Evolutionary conservation across 192 early-diverging fungal species (phyloP).

Genomic region (Coemansia sp.): DNA sequence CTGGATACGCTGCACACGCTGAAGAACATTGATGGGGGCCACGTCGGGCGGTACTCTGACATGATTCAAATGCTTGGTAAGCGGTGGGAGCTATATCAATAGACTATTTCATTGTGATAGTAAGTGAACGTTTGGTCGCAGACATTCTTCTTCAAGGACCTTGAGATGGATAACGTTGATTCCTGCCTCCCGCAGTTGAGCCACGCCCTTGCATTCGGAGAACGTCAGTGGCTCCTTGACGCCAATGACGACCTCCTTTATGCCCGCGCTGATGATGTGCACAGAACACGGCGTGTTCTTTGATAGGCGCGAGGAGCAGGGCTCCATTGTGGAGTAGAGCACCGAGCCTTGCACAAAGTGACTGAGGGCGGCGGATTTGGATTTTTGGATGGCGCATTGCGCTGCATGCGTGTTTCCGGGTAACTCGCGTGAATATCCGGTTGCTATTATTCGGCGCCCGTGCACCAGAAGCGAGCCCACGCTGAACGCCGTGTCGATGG

Average conservation of each 20-base stretch:
- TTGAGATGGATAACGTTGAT: slow-evolving; percentile 75
- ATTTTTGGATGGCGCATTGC: slow-evolving; percentile 81
- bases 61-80: slow-evolving; percentile 16
- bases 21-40: slow-evolving; percentile 28
- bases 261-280: slow-evolving; percentile 61
- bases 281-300: slow-evolving; percentile 78
- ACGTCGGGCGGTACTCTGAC: slow-evolving; percentile 32
- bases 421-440: slow-evolving; percentile 90
- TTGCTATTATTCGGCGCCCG: slow-evolving; percentile 63
- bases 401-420: slow-evolving; percentile 98
- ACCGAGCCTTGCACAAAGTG: slow-evolving; percentile 53
- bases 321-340: slow-evolving; percentile 99
- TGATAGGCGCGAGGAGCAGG: slow-evolving; percentile 83
- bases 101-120: slow-evolving; percentile 1
- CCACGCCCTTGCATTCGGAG: slow-evolving; percentile 75
- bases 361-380: slow-evolving; percentile 36
- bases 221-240: slow-evolving; percentile 88
- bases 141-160: slow-evolving; percentile 73
- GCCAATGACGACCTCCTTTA: slow-evolving; percentile 83
- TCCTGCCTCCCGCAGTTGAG: slow-evolving; percentile 66
- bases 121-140: slow-evolving; percentile 70
- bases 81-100: slow-evolving; percentile 22
- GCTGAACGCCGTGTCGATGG: slow-evolving; percentile 82
- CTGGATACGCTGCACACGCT: slow-evolving; percentile 20
- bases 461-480: slow-evolving; percentile 81